Conservation (phyloP, 805 yeast species). For the Millerozyma miso region DNA sequence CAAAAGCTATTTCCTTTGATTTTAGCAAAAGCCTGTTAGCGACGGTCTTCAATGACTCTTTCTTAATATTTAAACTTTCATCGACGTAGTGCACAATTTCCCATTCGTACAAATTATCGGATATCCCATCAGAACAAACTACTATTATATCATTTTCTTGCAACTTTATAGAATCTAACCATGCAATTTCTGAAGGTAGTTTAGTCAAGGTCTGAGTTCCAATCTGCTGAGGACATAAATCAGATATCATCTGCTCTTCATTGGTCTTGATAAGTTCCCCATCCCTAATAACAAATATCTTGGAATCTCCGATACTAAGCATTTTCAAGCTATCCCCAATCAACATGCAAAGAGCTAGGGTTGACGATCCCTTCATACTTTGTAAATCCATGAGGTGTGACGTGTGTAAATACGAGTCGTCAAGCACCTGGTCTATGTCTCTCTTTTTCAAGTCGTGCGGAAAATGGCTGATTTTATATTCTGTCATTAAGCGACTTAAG, state of each 20-base stretch:
- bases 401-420: constrained; percentile 45
- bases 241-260: constrained; percentile 43
- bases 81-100: constrained; percentile 40
- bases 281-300: constrained; percentile 44
- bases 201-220: constrained; percentile 45
- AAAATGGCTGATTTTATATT: constrained; percentile 36
- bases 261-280: constrained; percentile 41
- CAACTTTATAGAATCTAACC: constrained; percentile 39
- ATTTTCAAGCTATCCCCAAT: constrained; percentile 44
- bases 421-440: constrained; percentile 41
- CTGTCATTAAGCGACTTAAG: constrained; percentile 42
- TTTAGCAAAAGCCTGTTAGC: constrained; percentile 38
- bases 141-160: constrained; percentile 40
- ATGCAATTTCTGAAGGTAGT: constrained; percentile 46
- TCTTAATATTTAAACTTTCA: constrained; percentile 23
- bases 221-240: constrained; percentile 50
- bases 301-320: constrained; percentile 52
- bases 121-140: constrained; percentile 51
- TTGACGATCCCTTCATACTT: constrained; percentile 45
- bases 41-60: constrained; percentile 32
- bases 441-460: constrained; percentile 36
- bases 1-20: constrained; percentile 49
- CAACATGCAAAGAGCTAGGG: constrained; percentile 45
- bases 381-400: constrained; percentile 49
- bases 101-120: constrained; percentile 48